A percentile compares a stretch with the other conserved stretches of the same genome.
Conservation (phyloP, 441 rosid genomes). For the Euphorbia neoarborescens region DNA sequence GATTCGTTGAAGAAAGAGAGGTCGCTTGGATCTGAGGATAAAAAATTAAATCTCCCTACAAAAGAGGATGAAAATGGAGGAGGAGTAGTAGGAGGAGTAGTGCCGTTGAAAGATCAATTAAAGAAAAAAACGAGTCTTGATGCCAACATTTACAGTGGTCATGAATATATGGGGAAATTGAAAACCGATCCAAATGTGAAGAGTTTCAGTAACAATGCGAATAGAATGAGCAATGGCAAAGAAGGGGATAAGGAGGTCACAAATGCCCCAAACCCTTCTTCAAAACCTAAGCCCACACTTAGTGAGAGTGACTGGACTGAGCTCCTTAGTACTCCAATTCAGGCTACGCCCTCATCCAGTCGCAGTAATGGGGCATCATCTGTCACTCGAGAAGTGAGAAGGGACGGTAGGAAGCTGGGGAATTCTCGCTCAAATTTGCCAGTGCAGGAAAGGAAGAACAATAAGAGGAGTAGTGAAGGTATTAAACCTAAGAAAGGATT, state of each 20-base stretch:
- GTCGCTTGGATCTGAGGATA: slow-evolving; percentile 41
- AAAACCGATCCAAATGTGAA: slow-evolving; percentile 31
- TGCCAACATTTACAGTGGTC: slow-evolving; percentile 4
- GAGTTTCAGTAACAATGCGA: slow-evolving; percentile 16
- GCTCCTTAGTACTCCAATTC: slow-evolving; percentile 51
- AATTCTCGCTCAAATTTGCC: slow-evolving; percentile 27
- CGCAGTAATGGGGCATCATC: slow-evolving; percentile 36
- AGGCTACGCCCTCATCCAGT: slow-evolving; percentile 25
- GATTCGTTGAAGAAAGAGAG: slow-evolving; percentile 75
- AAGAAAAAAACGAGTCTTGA: slow-evolving; percentile 40
- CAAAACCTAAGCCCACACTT: slow-evolving; percentile 37
- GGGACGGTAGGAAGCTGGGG: slow-evolving; percentile 42
- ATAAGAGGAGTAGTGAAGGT: slow-evolving; percentile 25
- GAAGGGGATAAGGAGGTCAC: slow-evolving; percentile 31
- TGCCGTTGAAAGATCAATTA: slow-evolving; percentile 77
- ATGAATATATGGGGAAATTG: slow-evolving; percentile 38
- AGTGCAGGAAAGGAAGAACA: slow-evolving; percentile 42
- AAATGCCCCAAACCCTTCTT: slow-evolving; percentile 21
- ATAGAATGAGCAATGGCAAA: slow-evolving; percentile 13
- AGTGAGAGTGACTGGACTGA: slow-evolving; percentile 90
- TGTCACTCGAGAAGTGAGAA: slow-evolving; percentile 40
- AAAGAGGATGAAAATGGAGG: slow-evolving; percentile 24
- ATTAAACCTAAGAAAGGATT: slow-evolving; percentile 27
- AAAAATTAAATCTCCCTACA: slow-evolving; percentile 31
- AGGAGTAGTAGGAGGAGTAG: slow-evolving; percentile 26